Percentiles rank a stretch among this genome's conserved stretches.
Evolutionary conservation across 805 yeast species (phyloP).

Genomic region (Cyberlindnera lachancei): DNA sequence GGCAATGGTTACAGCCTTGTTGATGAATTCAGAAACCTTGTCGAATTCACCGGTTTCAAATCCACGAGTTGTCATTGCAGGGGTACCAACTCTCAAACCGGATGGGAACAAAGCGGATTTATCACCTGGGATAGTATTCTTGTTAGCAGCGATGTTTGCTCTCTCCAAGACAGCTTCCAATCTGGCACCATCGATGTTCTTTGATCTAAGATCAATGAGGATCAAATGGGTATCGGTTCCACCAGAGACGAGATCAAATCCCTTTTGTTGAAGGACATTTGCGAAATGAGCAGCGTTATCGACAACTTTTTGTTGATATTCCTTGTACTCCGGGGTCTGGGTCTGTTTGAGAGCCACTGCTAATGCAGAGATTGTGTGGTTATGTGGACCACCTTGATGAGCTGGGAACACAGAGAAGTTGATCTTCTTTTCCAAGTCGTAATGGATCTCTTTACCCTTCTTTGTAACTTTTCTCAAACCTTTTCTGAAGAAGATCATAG

Average conservation of each 20-base stretch:
- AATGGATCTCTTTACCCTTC: constrained; percentile 76
- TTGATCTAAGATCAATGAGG: constrained; percentile 71
- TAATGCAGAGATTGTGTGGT: constrained; percentile 93
- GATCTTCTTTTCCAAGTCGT: constrained; percentile 85
- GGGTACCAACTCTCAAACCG: constrained; percentile 95
- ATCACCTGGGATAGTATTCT: constrained; percentile 95
- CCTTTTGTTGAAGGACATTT: constrained; percentile 51
- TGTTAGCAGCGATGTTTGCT: constrained; percentile 90
- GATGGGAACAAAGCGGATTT: constrained; percentile 93
- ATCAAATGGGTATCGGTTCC: constrained; percentile 96
- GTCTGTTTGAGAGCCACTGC: constrained; percentile 95
- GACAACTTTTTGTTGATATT: constrained; percentile 78
- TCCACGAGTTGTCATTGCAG: constrained; percentile 98
- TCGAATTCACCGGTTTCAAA: constrained; percentile 72
- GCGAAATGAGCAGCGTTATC: constrained; percentile 78
- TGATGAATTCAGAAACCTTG: constrained; percentile 73
- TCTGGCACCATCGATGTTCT: constrained; percentile 89
- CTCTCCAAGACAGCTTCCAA: constrained; percentile 84
- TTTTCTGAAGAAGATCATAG: constrained; percentile 94
- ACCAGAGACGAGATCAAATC: constrained; percentile 72
- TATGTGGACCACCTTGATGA: constrained; percentile 99
- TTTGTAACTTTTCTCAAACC: constrained; percentile 79
- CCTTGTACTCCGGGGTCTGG: constrained; percentile 75
- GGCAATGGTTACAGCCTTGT: constrained; percentile 68
- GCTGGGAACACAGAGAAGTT: constrained; percentile 98